A percentile compares a stretch with the other conserved stretches of the same genome.
Conservation (phyloP, 805 yeast genomes). For the Saccharomycopsis sp. region DNA sequence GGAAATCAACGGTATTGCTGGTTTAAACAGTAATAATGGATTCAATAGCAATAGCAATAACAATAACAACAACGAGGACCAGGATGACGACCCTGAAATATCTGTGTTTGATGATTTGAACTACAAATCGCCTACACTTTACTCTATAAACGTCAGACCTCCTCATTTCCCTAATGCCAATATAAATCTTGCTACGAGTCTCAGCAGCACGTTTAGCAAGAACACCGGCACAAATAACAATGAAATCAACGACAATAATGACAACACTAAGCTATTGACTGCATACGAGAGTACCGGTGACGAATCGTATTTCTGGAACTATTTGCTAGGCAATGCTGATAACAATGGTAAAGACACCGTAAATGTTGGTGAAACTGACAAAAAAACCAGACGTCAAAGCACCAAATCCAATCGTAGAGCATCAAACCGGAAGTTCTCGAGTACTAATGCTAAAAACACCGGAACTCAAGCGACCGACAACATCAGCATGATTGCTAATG, state of each 20-base stretch:
- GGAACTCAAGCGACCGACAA: too few relatives aligned
- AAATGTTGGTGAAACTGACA: slow-evolving; percentile 23
- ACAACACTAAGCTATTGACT: slow-evolving; percentile 22
- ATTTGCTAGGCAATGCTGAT: slow-evolving; percentile 44
- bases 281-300: slow-evolving; percentile 40
- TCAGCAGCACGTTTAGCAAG: too few relatives aligned
- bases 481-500: slow-evolving; percentile 17
- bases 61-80: slow-evolving; percentile 27
- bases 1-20: slow-evolving; percentile 3
- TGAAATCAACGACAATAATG: not conserved
- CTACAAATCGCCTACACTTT: slow-evolving; percentile 22
- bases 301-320: slow-evolving; percentile 69
- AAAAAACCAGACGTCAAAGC: slow-evolving; percentile 1
- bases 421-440: slow-evolving; percentile 2
- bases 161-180: not conserved
- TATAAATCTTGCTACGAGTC: not conserved
- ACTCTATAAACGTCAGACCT: not conserved
- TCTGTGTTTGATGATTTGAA: slow-evolving; percentile 23
- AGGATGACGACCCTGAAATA: slow-evolving; percentile 23
- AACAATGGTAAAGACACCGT: slow-evolving; percentile 22
- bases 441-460: slow-evolving; percentile 14
- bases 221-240: too few relatives aligned
- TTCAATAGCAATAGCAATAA: slow-evolving; percentile 21
- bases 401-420: not conserved
- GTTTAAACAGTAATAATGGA: slow-evolving; percentile 5